Percentiles rank a stretch among this genome's conserved stretches.
Evolutionary conservation across 768 basidiomycete genomes (phyloP).

Genomic region (Termitomyces sp.): DNA sequence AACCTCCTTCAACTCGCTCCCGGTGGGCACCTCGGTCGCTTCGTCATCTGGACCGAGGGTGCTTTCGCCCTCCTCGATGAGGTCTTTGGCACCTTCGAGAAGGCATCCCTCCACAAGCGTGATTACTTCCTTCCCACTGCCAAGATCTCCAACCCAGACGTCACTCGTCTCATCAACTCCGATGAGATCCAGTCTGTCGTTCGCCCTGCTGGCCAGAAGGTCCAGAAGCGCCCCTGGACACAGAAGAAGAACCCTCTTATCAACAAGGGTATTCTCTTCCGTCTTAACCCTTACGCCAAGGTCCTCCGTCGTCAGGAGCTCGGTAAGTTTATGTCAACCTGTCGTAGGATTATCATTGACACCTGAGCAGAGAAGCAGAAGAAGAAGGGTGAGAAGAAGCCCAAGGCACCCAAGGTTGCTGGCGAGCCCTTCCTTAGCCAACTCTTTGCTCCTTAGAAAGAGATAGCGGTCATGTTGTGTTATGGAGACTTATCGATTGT

Average conservation of each 20-base stretch:
- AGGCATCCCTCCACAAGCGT: conserved; percentile 80
- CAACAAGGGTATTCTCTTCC: conserved; percentile 94
- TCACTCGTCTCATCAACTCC: conserved; percentile 97
- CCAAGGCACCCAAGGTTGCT: conserved; percentile 68
- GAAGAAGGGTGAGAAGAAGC: conserved; percentile 58
- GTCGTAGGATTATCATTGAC: conserved; percentile 4
- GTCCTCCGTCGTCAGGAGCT: conserved; percentile 85
- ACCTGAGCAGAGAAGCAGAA: conserved; percentile 58
- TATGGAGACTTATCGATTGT: neutral
- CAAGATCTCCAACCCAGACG: conserved; percentile 96
- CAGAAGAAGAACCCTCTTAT: conserved; percentile 98
- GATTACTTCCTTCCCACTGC: conserved; percentile 88
- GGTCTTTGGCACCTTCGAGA: conserved; percentile 93
- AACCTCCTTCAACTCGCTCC: conserved; percentile 99
- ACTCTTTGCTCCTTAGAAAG: conserved; percentile 75
- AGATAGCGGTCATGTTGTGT: neutral
- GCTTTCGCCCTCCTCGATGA: conserved; percentile 92
- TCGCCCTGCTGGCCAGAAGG: conserved; percentile 80
- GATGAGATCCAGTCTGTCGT: conserved; percentile 97
- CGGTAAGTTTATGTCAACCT: conserved; percentile 44
- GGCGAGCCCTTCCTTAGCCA: conserved; percentile 81
- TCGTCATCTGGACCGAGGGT: conserved; percentile 98
- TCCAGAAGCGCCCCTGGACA: conserved; percentile 92
- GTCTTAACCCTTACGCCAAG: conserved; percentile 98
- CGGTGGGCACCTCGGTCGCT: conserved; percentile 98